Conservation (phyloP, 495 filamentous ascomycete species). For the Cladorrhinum samala region DNA sequence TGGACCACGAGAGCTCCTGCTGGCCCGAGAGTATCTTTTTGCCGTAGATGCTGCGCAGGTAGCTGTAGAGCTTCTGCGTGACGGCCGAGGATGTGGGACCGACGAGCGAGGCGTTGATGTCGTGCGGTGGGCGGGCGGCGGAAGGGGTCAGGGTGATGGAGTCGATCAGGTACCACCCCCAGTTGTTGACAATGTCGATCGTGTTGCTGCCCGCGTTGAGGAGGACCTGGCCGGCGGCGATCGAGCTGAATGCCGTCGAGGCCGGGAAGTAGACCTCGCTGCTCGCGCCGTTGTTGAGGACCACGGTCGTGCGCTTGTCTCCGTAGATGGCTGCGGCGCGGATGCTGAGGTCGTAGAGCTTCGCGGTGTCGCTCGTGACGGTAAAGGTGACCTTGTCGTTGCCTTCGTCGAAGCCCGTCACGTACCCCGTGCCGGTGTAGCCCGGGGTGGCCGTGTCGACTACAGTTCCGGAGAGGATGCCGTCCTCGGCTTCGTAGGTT, state of each 20-base stretch:
- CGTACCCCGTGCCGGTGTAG: slow-evolving; percentile 37
- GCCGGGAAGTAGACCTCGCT: slow-evolving; percentile 35
- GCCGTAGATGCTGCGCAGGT: slow-evolving; percentile 39
- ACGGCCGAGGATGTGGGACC: slow-evolving; percentile 24
- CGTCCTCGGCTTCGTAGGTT: slow-evolving; percentile 38
- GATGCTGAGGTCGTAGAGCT: slow-evolving; percentile 38
- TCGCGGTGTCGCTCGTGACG: slow-evolving; percentile 19
- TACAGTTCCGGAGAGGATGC: slow-evolving; percentile 27
- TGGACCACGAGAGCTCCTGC: slow-evolving; percentile 32
- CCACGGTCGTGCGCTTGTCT: slow-evolving; percentile 34
- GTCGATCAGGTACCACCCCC: slow-evolving; percentile 45
- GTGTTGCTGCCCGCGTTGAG: slow-evolving; percentile 38
- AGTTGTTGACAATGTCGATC: slow-evolving; percentile 40
- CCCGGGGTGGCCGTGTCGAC: slow-evolving; percentile 30
- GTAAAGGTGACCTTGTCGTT: slow-evolving; percentile 38
- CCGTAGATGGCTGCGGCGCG: slow-evolving; percentile 37
- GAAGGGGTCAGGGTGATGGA: slow-evolving; percentile 35
- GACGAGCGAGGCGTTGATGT: slow-evolving; percentile 26
- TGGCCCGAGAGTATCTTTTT: slow-evolving; percentile 44
- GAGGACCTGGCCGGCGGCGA: slow-evolving; percentile 37
- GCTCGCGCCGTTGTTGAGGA: slow-evolving; percentile 34
- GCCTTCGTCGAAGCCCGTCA: slow-evolving; percentile 33
- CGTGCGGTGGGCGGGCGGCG: slow-evolving; percentile 29
- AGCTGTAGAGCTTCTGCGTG: slow-evolving; percentile 28
- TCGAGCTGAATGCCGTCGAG: slow-evolving; percentile 19